Percentiles rank a stretch among this genome's conserved stretches.
phyloP scores from a whole-genome alignment of 331 rosid genomes.

The Phaseolus coccineus region DNA sequence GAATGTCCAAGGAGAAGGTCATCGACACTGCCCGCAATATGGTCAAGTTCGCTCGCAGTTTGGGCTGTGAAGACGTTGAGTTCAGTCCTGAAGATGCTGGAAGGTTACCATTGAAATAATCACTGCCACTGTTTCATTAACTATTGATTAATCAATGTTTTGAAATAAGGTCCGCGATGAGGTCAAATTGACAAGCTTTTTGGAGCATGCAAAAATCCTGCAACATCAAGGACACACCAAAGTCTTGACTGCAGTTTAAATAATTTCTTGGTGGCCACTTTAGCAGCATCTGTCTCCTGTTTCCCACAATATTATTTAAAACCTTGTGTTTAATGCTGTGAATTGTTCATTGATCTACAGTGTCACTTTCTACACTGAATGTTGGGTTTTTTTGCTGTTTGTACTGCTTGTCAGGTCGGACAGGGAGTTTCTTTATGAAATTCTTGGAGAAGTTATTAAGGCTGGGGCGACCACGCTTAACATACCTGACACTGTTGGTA shows the following conservation, averaged over 20 bases:
- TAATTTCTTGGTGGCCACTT: no score
- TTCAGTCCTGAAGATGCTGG: constrained; percentile 99
- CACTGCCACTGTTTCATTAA: neutral
- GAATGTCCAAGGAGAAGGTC: constrained; percentile 76
- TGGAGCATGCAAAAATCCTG: neutral
- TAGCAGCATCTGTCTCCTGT: no score
- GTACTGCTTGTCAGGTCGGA: constrained; percentile 70
- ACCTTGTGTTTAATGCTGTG: neutral
- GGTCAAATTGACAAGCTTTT: neutral
- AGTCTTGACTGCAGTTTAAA: neutral
- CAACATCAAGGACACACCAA: neutral
- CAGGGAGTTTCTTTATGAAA: constrained; percentile 82
- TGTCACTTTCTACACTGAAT: neutral
- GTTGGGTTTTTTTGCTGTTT: neutral
- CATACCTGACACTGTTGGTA: constrained; percentile 97
- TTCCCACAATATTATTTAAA: neutral
- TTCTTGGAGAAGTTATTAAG: constrained; percentile 90
- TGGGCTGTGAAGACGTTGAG: constrained; percentile 90
- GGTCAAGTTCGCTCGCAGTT: constrained; percentile 84
- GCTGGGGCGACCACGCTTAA: constrained; percentile 97
- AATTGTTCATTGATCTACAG: neutral
- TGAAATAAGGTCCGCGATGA: no score
- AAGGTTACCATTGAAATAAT: constrained; percentile 49
- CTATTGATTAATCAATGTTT: neutral
- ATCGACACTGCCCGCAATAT: constrained; percentile 72